These are phyloP conservation scores for Ophiostoma ulmi DNA, from an alignment of 2,329 filamentous ascomycete species.

Conservation along the genomic window DNA sequence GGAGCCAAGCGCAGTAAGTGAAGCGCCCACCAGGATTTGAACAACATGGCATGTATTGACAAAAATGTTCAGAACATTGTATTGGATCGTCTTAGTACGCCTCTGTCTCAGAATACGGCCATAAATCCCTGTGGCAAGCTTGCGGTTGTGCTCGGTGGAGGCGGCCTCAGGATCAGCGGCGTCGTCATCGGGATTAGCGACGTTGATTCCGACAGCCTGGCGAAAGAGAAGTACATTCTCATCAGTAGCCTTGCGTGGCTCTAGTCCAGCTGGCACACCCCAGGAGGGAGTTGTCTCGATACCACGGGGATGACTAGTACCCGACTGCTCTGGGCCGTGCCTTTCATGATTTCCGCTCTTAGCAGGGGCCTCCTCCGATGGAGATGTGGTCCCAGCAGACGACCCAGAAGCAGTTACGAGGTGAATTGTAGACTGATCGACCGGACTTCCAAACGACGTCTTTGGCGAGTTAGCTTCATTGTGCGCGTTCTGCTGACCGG, in stretches of 20 bases:
- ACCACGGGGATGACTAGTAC: not conserved
- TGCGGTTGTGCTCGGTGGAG: constrained; percentile 36
- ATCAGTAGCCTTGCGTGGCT: constrained; percentile 35
- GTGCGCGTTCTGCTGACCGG: not conserved
- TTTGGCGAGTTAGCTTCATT: not conserved
- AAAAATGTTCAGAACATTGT: constrained; percentile 35
- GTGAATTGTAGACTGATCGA: not conserved
- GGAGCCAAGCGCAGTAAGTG: constrained; percentile 44
- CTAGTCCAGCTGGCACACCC: constrained; percentile 37
- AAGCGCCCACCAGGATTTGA: constrained; percentile 46
- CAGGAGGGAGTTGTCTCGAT: constrained; percentile 27
- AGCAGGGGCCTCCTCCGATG: not conserved
- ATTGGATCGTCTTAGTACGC: constrained; percentile 34
- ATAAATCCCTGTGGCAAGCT: constrained; percentile 40
- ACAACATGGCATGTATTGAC: constrained; percentile 42
- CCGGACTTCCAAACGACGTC: not conserved
- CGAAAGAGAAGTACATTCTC: constrained; percentile 42
- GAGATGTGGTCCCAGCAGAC: not conserved
- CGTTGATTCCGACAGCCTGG: constrained; percentile 42
- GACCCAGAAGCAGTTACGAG: no score
- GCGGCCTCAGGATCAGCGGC: constrained; percentile 27
- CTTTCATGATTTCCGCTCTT: no score
- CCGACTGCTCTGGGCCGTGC: not conserved
- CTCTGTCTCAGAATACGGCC: constrained; percentile 36
- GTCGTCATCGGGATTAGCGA: constrained; percentile 19